Evolutionary conservation across 2,329 filamentous ascomycete genomes (phyloP).

Genomic region (Chrysoporthe austroafricana): DNA sequence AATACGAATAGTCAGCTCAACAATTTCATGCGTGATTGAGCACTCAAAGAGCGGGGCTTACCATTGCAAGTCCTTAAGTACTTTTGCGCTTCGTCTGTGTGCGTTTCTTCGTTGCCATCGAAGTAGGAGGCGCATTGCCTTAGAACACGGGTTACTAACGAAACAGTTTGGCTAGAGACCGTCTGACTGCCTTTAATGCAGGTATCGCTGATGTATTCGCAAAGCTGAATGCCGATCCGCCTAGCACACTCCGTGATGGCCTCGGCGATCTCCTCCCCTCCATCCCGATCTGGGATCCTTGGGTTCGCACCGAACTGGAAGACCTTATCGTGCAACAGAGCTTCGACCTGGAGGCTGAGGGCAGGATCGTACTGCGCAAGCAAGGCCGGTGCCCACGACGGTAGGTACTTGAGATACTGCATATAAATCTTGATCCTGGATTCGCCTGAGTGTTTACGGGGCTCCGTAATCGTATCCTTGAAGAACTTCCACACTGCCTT

Average conservation of each 20-base stretch:
- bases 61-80: constrained; percentile 43
- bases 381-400: constrained; percentile 56
- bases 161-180: constrained; percentile 48
- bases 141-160: constrained; percentile 48
- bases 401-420: constrained; percentile 39
- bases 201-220: constrained; percentile 51
- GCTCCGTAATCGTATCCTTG: constrained; percentile 39
- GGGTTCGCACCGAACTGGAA: constrained; percentile 42
- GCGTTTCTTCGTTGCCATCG: constrained; percentile 37
- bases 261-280: constrained; percentile 37
- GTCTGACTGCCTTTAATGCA: constrained; percentile 48
- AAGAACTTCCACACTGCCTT: constrained; percentile 53
- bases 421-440: constrained; percentile 36
- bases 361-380: constrained; percentile 50
- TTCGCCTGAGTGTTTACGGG: constrained; percentile 38
- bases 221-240: constrained; percentile 48
- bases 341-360: constrained; percentile 47
- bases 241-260: constrained; percentile 42
- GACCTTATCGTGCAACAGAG: constrained; percentile 49
- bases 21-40: not conserved
- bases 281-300: constrained; percentile 37
- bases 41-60: constrained; percentile 35
- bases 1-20: not conserved
- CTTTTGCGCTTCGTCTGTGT: constrained; percentile 37
- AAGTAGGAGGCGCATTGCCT: constrained; percentile 48